Evolutionary conservation across 331 rosid species (phyloP), one percentile per base, ranked within the genome.

Genomic region (Pyrus hybrid): DNA sequence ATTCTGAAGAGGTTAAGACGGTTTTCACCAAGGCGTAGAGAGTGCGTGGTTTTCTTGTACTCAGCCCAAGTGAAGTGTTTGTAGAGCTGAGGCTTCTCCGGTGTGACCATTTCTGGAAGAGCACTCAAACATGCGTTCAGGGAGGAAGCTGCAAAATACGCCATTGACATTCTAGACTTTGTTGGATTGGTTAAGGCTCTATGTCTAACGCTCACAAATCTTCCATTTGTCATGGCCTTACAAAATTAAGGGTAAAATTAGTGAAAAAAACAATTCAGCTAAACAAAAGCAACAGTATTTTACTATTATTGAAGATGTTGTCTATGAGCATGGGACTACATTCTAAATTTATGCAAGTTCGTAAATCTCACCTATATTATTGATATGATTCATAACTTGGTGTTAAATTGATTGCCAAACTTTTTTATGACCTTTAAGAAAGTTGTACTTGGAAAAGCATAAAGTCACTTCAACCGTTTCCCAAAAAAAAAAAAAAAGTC

Each of bases 211-310:
- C 97, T 94, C 37, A 71, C 75, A 77, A 94, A 88, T 83, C 97
- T 91, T 54, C 90, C 96, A 81, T 91, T 94, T 78, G 98, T 91
- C 97, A 90, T 83, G 5, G 80, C 97, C 98, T 94, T 53, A n/a
- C 67, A 86, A 57, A 75, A 35, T 63, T 17, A 63, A 6, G 18
- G n/a, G 2, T 6, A 66, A 49, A 2, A 68, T 23, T 37, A 1
- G 22, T 20, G 13, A 22, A 45, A 47, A 79, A 35, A 71, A 65
- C 30, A 54, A 26, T 57, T 22, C 4, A 49, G 6, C n/a, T 17
- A 49, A 49, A 37, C 13, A 37, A 37, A 37, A 37, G 43, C 43
- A 37, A 37, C 43, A 37, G 13, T 37, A 37, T 37, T 37, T 37
- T 37, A 37, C 43, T 37, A 37, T 37, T 37, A 37, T 9, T 37